Percentiles rank a stretch among this genome's conserved stretches.
Conservation (phyloP, 1,284 basidiomycete genomes). For the Tremellales sp. region DNA sequence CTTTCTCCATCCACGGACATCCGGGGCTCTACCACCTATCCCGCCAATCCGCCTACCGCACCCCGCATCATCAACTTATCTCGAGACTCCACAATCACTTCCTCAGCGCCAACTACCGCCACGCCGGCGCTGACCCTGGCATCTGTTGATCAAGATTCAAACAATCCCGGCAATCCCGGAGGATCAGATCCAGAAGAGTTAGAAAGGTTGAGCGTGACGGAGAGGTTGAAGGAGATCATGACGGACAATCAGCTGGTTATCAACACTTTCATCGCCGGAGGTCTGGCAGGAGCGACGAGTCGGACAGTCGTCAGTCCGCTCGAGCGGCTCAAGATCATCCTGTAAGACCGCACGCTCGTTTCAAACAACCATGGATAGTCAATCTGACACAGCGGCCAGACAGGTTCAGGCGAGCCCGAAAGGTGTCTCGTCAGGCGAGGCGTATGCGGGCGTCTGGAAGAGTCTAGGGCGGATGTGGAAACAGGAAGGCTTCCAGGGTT, state of each 20-base stretch:
- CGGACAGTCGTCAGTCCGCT: constrained; percentile 88
- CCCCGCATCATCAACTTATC: no score
- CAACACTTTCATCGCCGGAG: constrained; percentile 46
- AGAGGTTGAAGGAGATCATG: constrained; percentile 22
- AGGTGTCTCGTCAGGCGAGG: constrained; percentile 50
- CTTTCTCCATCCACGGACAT: neutral
- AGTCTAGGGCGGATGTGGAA: constrained; percentile 79
- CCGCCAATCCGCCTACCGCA: no score
- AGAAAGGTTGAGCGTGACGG: neutral
- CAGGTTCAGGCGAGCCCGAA: constrained; percentile 61
- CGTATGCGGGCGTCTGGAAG: constrained; percentile 78
- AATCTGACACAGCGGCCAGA: no score
- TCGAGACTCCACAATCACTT: neutral
- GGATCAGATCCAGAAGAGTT: neutral
- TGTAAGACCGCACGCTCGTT: constrained; percentile 55
- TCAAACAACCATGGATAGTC: neutral
- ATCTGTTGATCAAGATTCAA: no score
- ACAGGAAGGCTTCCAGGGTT: constrained; percentile 87
- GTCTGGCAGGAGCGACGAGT: constrained; percentile 55
- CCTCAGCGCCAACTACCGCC: neutral
- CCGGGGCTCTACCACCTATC: no score
- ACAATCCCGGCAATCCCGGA: no score
- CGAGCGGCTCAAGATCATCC: constrained; percentile 90
- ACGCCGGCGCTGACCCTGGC: neutral
- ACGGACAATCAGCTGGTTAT: constrained; percentile 40